Base-by-base conservation (phyloP, 768 basidiomycete genomes). In the Calocera viscosa region DNA sequence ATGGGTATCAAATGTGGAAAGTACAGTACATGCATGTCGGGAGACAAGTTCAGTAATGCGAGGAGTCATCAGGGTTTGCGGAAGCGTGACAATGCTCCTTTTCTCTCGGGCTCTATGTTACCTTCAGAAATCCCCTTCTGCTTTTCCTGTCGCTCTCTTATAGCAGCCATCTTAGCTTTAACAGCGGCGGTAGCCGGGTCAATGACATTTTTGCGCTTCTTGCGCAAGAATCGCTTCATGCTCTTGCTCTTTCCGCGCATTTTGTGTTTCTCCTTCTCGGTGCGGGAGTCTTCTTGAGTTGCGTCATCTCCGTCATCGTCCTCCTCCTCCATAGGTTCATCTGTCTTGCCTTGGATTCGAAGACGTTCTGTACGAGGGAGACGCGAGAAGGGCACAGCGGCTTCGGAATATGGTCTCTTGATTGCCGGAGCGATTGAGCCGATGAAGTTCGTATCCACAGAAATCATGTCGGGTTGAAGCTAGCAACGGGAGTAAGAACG, bases 191-290 rank as follows among this genome's bases (percentile, higher is more conserved):
- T 73, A 43, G 77, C 72, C 22, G 91, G 91, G 74, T 97, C 94
- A 69, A 97, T 84, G 63, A 97, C 90, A 72, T 97, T 96, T 80
- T 94, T 93, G 74, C 91, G 85, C 76, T 95, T 90, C 79, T 94
- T 96, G 72, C 90, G 82, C 69, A 96, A 75, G 72, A 72, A 86
- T 80, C 92, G 80, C 76, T 93, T 95, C 53, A 60, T 60, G 53
- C 53, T 60, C 53, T 70, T 67, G 19, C 68, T 28, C 69, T 68
- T 60, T 39, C 41, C 39, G 53, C 65, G 49, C 65, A 68, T 69
- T 64, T 63, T 65, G 16, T 67, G 49, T 49, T 22, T 39, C 41
- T 67, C 35, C 67, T 30, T 64, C 66, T n/a, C 47, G n/a, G 32
- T 33, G n/a, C 32, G 22, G 30, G 49, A 47, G 28, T 63, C 43